Percentiles rank a stretch among this genome's conserved stretches.
These are phyloP conservation scores for Cryphonectria carpinicola DNA, from an alignment of 2,329 filamentous ascomycete genomes.

Conservation along the genomic window DNA sequence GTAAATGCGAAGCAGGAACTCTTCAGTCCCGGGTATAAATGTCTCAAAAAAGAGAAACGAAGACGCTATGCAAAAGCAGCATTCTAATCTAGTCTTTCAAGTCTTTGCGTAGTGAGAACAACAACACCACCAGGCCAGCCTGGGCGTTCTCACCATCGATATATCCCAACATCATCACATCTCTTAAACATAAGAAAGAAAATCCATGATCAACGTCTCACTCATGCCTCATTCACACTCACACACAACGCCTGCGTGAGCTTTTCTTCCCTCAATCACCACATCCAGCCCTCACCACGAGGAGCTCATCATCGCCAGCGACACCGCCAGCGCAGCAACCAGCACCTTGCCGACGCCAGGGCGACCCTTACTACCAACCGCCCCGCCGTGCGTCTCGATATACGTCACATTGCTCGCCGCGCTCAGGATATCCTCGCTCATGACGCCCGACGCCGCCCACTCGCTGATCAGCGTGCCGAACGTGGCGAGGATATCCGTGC, in stretches of 20 bases:
- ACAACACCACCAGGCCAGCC: slow-evolving; percentile 9
- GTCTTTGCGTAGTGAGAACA: neutral
- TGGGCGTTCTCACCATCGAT: neutral
- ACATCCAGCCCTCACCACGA: neutral
- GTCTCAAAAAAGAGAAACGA: neutral
- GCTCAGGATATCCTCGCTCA: slow-evolving; percentile 41
- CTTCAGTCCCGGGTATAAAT: slow-evolving; percentile 14
- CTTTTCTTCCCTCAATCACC: neutral
- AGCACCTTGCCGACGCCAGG: slow-evolving; percentile 21
- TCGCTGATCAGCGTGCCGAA: slow-evolving; percentile 54
- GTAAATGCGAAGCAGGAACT: neutral
- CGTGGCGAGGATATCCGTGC: slow-evolving; percentile 61
- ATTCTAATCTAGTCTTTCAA: slow-evolving; percentile 1
- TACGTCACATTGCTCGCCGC: slow-evolving; percentile 42
- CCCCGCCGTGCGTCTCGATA: slow-evolving; percentile 36
- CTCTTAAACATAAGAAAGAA: neutral
- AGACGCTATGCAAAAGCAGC: slow-evolving; percentile 8
- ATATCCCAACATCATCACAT: neutral
- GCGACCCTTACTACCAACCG: neutral
- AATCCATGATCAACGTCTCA: neutral
- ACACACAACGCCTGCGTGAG: neutral
- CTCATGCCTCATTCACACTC: neutral
- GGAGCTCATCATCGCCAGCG: slow-evolving; percentile 17
- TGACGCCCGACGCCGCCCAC: slow-evolving; percentile 48
- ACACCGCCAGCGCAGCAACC: slow-evolving; percentile 15